Base-by-base conservation (phyloP, 2,329 filamentous ascomycete genomes). In the Exophiala calicioides region DNA sequence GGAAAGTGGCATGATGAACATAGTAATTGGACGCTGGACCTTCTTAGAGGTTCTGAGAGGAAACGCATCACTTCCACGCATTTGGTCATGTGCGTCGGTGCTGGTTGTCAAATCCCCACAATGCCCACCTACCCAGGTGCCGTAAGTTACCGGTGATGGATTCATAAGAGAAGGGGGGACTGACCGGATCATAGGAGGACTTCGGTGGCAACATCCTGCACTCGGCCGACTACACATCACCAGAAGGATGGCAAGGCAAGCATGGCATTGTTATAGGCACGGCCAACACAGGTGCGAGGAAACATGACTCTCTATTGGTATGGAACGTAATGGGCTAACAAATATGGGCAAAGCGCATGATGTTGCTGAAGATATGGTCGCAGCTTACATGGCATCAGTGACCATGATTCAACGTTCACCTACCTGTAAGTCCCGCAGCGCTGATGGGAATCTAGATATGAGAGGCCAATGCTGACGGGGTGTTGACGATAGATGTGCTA, bases 281-380 rank as follows among this genome's bases (percentile, higher is more conserved):
- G 19, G 75, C 69, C 43, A 76, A 76, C 53, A 74, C 72, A n/a
- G n/a, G n/a, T n/a, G n/a, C n/a, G n/a, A n/a, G n/a, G n/a, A n/a
- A n/a, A n/a, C n/a, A n/a, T n/a, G n/a, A n/a, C n/a, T n/a, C n/a
- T n/a, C n/a, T n/a, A n/a, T n/a, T n/a, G n/a, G n/a, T n/a, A n/a
- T n/a, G n/a, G n/a, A n/a, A n/a, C n/a, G n/a, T n/a, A n/a, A n/a
- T n/a, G n/a, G n/a, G n/a, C n/a, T n/a, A n/a, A n/a, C n/a, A n/a
- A n/a, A n/a, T n/a, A n/a, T n/a, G n/a, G n/a, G n/a, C n/a, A n/a
- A n/a, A 1, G 59, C 59, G 1, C 72, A 76, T 58, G 73, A 77
- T 53, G 66, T 76, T 20, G 70, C 73, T 2, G 67, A 74, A 57
- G 71, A 76, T 56, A 75, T 74, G 65, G 63, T 67, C 24, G 63